Base-by-base conservation (phyloP, 2,329 filamentous ascomycete genomes). In the Ascochyta viciae-villosae region DNA sequence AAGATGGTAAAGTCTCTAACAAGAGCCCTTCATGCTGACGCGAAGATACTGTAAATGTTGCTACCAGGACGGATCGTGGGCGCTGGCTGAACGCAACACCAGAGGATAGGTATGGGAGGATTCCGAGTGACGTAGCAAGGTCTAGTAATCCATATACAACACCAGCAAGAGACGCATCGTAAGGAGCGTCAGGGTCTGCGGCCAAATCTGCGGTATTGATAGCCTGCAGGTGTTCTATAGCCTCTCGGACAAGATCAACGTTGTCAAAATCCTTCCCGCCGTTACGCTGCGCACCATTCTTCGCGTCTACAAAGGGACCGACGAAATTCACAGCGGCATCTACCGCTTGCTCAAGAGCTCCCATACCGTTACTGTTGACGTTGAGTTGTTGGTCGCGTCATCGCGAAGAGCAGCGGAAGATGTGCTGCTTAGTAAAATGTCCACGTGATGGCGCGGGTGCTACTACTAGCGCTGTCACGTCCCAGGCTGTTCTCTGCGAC, bases 61-160 rank as follows among this genome's bases (percentile, higher is more conserved):
- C 41, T 45, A 65, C 55, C 26, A 76, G 54, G 22, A 75, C 70
- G 4, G 74, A 75, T 41, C 63, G 66, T 26, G 73, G 72, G 9
- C 74, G 74, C 35, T 72, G 70, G 23, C 60, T 60, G 48, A 74
- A 73, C 3, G 61, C 65, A 23, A 76, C 70, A 6, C 74, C 72
- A 4, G 63, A 41, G 35, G 73, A 73, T 4, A 78, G 57, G 24
- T 64, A 64, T 27, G 75, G 74, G 22, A 77, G 58, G 4, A 78
- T 72, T 3, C 71, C 74, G 26, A 72, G 63, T 4, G 70, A 60
- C 5, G 66, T 63, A 31, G 72, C 54, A 19, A 77, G 53, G 50
- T 78, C 76, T n/a, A 77, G 57, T 9, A 78, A 64, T 4, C 70
- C 74, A 50, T 77, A 77, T 2, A 76, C 70, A 6, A 74, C 65